Conservation (phyloP, 768 basidiomycete species). For the Boletales sp. region DNA sequence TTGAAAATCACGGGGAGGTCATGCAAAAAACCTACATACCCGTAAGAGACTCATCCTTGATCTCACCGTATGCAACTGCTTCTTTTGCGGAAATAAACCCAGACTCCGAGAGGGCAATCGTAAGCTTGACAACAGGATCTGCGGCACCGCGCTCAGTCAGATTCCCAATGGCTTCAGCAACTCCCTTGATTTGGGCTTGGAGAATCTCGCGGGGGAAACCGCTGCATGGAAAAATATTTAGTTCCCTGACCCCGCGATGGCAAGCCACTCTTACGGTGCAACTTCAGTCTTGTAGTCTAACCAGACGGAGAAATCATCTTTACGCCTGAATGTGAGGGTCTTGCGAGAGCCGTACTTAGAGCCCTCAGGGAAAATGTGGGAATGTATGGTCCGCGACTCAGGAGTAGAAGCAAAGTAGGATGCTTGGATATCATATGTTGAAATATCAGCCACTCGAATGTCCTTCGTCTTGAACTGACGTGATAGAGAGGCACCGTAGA, state of each 20-base stretch:
- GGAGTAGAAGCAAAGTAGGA: slow-evolving; percentile 67
- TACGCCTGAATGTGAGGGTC: slow-evolving; percentile 80
- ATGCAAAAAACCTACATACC: slow-evolving; percentile 39
- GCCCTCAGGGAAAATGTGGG: slow-evolving; percentile 72
- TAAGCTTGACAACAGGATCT: slow-evolving; percentile 86
- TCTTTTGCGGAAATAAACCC: slow-evolving; percentile 81
- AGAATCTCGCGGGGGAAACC: slow-evolving; percentile 73
- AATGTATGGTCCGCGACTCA: slow-evolving; percentile 62
- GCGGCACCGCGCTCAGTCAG: slow-evolving; percentile 77
- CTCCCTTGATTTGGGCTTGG: slow-evolving; percentile 67
- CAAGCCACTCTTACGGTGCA: slow-evolving; percentile 47
- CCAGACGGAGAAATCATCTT: slow-evolving; percentile 76
- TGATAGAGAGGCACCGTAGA: slow-evolving; percentile 85
- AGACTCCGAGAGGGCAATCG: slow-evolving; percentile 77
- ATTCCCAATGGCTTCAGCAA: slow-evolving; percentile 75
- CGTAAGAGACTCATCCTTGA: slow-evolving; percentile 75
- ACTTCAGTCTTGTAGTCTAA: slow-evolving; percentile 70
- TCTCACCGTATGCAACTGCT: slow-evolving; percentile 74
- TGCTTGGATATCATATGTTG: slow-evolving; percentile 70
- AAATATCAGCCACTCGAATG: slow-evolving; percentile 78
- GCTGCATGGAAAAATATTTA: slow-evolving; percentile 32
- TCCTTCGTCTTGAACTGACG: slow-evolving; percentile 94
- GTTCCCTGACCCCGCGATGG: background rate
- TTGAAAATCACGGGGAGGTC: slow-evolving; percentile 9
- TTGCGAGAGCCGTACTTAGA: slow-evolving; percentile 81